Evolutionary conservation across 768 basidiomycete species (phyloP).

Genomic region (Ramaria rubella): DNA sequence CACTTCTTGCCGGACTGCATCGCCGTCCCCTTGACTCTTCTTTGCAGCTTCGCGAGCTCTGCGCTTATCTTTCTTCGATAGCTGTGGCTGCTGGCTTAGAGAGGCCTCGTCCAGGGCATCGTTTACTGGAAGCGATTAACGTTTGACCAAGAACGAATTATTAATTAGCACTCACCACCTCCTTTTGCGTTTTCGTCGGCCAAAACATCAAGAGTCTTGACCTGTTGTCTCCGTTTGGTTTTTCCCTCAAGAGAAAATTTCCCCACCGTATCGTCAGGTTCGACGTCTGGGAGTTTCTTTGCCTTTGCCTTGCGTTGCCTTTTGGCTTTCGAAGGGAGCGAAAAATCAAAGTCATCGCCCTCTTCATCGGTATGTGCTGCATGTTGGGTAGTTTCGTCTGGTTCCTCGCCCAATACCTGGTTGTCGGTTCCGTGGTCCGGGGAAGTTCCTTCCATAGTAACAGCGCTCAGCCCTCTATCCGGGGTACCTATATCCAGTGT

Average conservation of each 20-base stretch:
- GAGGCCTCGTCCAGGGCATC: too few species aligned
- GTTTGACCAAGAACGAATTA: background rate
- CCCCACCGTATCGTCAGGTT: slow-evolving; percentile 9
- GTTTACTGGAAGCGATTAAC: background rate
- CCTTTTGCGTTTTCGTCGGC: background rate
- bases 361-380: slow-evolving; percentile 3
- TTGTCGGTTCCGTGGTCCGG: background rate
- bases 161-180: background rate
- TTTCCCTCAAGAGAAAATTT: slow-evolving; percentile 1
- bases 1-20: slow-evolving; percentile 19
- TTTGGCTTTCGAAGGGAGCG: slow-evolving; percentile 2
- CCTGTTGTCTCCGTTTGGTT: slow-evolving; percentile 6
- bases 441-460: background rate
- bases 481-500: slow-evolving; percentile 45
- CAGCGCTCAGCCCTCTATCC: background rate
- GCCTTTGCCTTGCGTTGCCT: slow-evolving; percentile 17
- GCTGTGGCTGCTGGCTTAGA: slow-evolving; percentile 13
- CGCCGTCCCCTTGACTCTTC: slow-evolving; percentile 42
- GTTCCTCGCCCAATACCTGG: background rate
- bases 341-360: background rate
- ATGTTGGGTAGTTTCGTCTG: slow-evolving; percentile 3
- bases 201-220: background rate
- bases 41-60: slow-evolving; percentile 67
- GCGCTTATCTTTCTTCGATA: slow-evolving; percentile 79
- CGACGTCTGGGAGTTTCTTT: slow-evolving; percentile 17